phyloP scores from a whole-genome alignment of 2,329 filamentous ascomycete genomes.

The Stachybotrys elegans region DNA sequence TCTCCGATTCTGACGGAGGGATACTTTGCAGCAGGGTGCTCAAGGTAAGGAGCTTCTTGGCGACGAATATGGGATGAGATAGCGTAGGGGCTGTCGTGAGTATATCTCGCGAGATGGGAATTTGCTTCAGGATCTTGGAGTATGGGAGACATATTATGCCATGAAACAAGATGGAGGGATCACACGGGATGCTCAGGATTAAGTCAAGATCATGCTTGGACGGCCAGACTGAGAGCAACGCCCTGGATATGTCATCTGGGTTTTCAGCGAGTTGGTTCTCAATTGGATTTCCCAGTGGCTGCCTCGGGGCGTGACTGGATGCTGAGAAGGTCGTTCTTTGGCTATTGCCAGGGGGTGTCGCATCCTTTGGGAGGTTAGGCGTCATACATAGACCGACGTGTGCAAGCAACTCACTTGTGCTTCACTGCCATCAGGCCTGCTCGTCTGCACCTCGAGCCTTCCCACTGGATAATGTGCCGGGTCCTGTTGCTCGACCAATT shows the following conservation, averaged over 20 bases:
- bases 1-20: neutral
- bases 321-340: no score
- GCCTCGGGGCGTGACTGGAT: neutral
- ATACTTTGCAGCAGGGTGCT: conserved; percentile 30
- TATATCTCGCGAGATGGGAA: no score
- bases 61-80: conserved; percentile 37
- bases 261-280: conserved; percentile 4
- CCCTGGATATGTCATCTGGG: conserved; percentile 18
- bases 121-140: conserved; percentile 14
- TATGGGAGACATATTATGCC: conserved; percentile 29
- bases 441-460: no score
- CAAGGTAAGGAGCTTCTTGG: conserved; percentile 33
- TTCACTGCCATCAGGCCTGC: no score
- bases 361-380: no score
- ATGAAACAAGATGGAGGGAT: conserved; percentile 27
- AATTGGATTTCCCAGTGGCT: neutral
- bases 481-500: no score
- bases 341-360: no score
- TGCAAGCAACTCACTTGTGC: no score
- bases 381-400: no score
- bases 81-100: no score
- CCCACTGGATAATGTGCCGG: no score
- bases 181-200: conserved; percentile 25
- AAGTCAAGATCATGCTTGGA: conserved; percentile 28
- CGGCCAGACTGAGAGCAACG: conserved; percentile 33